Percentiles rank a stretch among this genome's conserved stretches.
Evolutionary conservation across 2,329 filamentous ascomycete genomes (phyloP).

Genomic region (Trichoderma pleuroti): DNA sequence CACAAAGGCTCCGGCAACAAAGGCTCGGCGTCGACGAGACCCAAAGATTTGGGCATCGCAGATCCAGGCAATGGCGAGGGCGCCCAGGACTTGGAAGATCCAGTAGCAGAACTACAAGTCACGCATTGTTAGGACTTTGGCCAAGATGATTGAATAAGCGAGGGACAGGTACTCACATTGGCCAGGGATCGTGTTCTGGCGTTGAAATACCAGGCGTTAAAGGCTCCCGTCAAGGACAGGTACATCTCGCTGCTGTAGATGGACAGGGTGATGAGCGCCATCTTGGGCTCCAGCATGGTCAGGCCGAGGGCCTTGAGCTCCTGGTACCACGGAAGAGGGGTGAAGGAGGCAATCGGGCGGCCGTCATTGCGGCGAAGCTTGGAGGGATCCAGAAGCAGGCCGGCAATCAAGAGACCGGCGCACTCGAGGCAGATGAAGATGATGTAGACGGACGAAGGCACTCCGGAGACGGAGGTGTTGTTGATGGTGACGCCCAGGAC

Average conservation of each 20-base stretch:
- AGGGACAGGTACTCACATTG: background rate
- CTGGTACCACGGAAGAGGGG: conserved; percentile 15
- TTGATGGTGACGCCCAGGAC: conserved; percentile 14
- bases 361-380: conserved; percentile 18
- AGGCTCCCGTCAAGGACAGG: conserved; percentile 13
- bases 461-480: conserved; percentile 17
- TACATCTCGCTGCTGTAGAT: conserved; percentile 20
- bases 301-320: conserved; percentile 17
- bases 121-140: background rate
- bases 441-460: conserved; percentile 17
- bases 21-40: conserved; percentile 14
- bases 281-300: conserved; percentile 16
- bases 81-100: conserved; percentile 17
- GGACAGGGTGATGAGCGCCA: conserved; percentile 17
- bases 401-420: conserved; percentile 6
- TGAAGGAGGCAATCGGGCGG: conserved; percentile 16
- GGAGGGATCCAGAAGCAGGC: conserved; percentile 7
- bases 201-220: conserved; percentile 17
- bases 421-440: conserved; percentile 17
- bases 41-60: conserved; percentile 10
- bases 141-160: fast-evolving
- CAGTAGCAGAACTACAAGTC: conserved; percentile 13
- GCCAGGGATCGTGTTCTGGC: conserved; percentile 15
- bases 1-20: background rate
- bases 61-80: conserved; percentile 14